Conservation (phyloP, 352 stramenopile genomes). For the Globisporangium uncinulatum region DNA sequence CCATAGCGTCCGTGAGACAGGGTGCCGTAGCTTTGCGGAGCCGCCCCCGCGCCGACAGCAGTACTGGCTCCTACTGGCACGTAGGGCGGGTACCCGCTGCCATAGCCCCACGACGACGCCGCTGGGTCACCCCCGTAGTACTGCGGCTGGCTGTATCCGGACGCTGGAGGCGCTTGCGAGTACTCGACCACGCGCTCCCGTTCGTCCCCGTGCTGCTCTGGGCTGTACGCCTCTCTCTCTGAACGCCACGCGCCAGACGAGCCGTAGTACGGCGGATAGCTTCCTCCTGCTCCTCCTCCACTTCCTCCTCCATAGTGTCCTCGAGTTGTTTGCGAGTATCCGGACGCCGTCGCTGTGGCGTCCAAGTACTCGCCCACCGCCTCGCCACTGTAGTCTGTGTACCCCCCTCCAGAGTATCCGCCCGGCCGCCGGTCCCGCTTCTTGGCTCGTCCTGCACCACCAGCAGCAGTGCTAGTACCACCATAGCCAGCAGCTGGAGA, state of each 20-base stretch:
- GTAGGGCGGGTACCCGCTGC: neutral
- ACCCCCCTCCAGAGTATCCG: neutral
- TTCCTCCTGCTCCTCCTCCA: conserved; percentile 17
- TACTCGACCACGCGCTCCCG: conserved; percentile 15
- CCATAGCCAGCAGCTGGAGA: neutral
- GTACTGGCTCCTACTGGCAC: neutral
- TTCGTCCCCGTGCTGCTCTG: conserved; percentile 1
- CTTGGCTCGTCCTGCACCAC: conserved; percentile 3
- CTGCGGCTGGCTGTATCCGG: neutral
- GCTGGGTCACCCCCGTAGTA: neutral
- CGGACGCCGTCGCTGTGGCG: conserved; percentile 9
- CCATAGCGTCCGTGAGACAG: neutral
- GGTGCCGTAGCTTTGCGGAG: neutral
- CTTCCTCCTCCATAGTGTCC: conserved; percentile 8
- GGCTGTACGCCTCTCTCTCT: conserved; percentile 1
- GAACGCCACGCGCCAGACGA: conserved; percentile 1
- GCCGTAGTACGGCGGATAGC: conserved; percentile 14
- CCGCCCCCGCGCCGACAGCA: neutral
- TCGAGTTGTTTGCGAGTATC: conserved; percentile 16
- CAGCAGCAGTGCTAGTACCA: conserved; percentile 8
- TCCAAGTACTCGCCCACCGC: conserved; percentile 14
- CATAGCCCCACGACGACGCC: neutral
- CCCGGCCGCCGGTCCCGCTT: conserved; percentile 8
- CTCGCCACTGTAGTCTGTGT: conserved; percentile 18
- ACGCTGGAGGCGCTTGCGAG: conserved; percentile 2